Evolutionary conservation across 2,329 filamentous ascomycete genomes (phyloP).

Genomic region (Calonectria pteridis): DNA sequence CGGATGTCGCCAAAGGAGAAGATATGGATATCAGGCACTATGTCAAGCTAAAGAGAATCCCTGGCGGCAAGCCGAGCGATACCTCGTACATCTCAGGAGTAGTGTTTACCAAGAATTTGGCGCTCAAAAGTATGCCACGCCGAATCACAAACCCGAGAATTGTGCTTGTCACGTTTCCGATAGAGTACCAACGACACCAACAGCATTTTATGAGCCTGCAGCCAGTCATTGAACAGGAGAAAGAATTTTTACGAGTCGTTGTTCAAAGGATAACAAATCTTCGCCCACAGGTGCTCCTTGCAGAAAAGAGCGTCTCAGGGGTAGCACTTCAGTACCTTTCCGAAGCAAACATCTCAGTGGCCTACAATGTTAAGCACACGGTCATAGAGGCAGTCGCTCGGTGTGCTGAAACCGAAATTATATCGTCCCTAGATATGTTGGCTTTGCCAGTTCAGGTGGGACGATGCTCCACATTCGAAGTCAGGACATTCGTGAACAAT

Average conservation of each 20-base stretch:
- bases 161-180: conserved; percentile 91
- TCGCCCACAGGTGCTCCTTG: conserved; percentile 87
- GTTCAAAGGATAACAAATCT: conserved; percentile 92
- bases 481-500: conserved; percentile 93
- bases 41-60: conserved; percentile 96
- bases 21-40: conserved; percentile 98
- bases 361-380: conserved; percentile 95
- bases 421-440: conserved; percentile 95
- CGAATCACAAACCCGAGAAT: conserved; percentile 88
- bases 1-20: conserved; percentile 89
- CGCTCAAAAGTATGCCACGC: conserved; percentile 94
- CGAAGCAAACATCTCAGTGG: conserved; percentile 90
- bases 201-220: conserved; percentile 97
- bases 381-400: conserved; percentile 95
- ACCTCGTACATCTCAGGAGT: conserved; percentile 97
- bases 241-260: conserved; percentile 91
- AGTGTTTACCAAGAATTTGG: conserved; percentile 97
- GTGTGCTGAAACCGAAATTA: conserved; percentile 91
- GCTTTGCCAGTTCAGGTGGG: conserved; percentile 80
- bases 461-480: conserved; percentile 87
- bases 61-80: conserved; percentile 88
- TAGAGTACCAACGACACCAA: conserved; percentile 92
- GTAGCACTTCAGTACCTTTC: conserved; percentile 90
- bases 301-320: conserved; percentile 92
- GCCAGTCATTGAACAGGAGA: conserved; percentile 95